Evolutionary conservation across 2,329 filamentous ascomycete species (phyloP).

Genomic region (Chaetomium sp.): DNA sequence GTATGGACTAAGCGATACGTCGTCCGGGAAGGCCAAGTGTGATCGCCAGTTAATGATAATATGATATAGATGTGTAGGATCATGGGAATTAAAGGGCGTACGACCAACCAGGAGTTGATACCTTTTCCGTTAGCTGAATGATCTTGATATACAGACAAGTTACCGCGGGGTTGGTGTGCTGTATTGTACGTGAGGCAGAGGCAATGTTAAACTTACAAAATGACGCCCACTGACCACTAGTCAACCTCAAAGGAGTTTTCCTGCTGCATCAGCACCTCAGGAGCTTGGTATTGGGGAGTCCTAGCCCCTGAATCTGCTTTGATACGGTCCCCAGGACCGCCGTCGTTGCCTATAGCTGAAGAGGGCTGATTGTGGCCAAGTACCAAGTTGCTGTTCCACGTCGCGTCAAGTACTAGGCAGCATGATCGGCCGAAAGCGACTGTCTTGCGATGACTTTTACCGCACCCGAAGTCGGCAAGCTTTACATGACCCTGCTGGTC

Average conservation of each 20-base stretch:
- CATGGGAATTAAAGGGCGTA: constrained; percentile 77
- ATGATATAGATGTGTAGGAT: neutral
- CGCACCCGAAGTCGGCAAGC: constrained; percentile 95
- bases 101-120: constrained; percentile 94
- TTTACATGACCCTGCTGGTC: constrained; percentile 96
- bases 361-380: neutral
- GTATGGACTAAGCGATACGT: constrained; percentile 81
- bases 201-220: constrained; percentile 67
- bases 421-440: constrained; percentile 63
- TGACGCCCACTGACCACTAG: constrained; percentile 98
- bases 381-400: neutral
- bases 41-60: constrained; percentile 97
- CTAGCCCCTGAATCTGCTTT: neutral
- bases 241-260: constrained; percentile 96
- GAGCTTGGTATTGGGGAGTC: constrained; percentile 64
- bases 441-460: constrained; percentile 87
- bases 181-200: neutral
- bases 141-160: neutral
- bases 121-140: constrained; percentile 3
- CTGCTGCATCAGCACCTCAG: constrained; percentile 94
- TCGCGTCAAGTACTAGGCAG: constrained; percentile 78
- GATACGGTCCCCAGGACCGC: neutral
- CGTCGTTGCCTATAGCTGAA: constrained; percentile 47
- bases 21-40: constrained; percentile 95
- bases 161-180: neutral